Evolutionary conservation across 192 early-diverging fungal species (phyloP).

Genomic region (Rhizophagus clarus): DNA sequence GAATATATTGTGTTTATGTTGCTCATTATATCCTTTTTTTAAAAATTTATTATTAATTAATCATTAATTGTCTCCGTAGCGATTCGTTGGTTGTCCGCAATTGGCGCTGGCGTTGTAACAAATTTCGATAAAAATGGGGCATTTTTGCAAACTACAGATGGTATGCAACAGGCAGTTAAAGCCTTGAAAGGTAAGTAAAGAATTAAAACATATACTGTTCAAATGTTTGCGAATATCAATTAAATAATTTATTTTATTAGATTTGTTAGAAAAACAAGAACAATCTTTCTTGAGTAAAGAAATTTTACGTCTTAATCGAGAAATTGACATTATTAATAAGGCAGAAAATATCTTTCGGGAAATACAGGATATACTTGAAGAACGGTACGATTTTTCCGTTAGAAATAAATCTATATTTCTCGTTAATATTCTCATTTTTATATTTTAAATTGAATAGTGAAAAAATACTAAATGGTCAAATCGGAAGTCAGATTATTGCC

Average conservation of each 20-base stretch:
- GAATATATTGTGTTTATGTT: too few relatives aligned
- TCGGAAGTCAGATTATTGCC: neutral
- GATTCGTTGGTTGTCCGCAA: neutral
- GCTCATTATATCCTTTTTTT: too few relatives aligned
- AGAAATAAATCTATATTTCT: neutral
- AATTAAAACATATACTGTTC: neutral
- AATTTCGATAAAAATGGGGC: neutral
- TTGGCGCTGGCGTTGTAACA: neutral
- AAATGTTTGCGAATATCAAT: neutral
- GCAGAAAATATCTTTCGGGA: constrained; percentile 5
- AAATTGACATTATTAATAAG: neutral
- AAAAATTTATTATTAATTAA: neutral
- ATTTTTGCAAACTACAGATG: neutral
- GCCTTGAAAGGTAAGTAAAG: neutral
- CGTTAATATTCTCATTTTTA: neutral
- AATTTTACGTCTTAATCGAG: neutral
- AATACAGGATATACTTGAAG: constrained; percentile 20
- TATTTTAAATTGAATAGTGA: neutral
- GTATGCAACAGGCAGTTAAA: neutral
- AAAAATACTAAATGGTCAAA: neutral
- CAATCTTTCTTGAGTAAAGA: neutral
- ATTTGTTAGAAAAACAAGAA: constrained; percentile 18
- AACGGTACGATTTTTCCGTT: neutral
- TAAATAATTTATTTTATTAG: neutral
- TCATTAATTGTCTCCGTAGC: neutral